A percentile compares a stretch with the other conserved stretches of the same genome.
phyloP scores from a whole-genome alignment of 2,329 filamentous ascomycete species.

The Phaeosphaeria sp. region DNA sequence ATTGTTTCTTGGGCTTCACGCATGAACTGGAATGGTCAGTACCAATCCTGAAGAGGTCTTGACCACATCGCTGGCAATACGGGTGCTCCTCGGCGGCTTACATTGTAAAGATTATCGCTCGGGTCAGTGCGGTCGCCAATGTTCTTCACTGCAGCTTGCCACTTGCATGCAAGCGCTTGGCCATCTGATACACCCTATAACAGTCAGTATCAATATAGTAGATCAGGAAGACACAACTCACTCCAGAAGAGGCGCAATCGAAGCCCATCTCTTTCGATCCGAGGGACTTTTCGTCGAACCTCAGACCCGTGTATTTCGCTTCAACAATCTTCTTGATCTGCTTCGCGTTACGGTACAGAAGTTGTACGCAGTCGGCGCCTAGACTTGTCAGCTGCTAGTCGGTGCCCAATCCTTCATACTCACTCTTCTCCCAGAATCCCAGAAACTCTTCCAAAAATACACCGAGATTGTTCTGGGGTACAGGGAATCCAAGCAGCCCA shows the following conservation, averaged over 20 bases:
- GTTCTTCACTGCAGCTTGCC: conserved; percentile 54
- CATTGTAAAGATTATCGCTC: not conserved
- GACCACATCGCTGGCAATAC: not conserved
- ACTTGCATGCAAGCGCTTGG: conserved; percentile 69
- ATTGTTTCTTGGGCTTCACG: conserved; percentile 77
- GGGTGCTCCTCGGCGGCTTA: not conserved
- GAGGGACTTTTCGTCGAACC: conserved; percentile 50
- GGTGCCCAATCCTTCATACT: conserved; percentile 52
- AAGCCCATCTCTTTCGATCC: conserved; percentile 12
- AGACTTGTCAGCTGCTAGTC: conserved; percentile 31
- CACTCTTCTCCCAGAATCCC: conserved; percentile 74
- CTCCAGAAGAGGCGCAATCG: conserved; percentile 14
- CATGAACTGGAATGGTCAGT: conserved; percentile 62
- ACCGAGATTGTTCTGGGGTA: conserved; percentile 89
- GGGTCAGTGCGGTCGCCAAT: conserved; percentile 40
- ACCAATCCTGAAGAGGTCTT: not conserved
- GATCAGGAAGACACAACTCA: conserved; percentile 1
- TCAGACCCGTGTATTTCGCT: conserved; percentile 70
- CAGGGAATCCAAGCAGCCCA: conserved; percentile 83
- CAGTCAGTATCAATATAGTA: conserved; percentile 1
- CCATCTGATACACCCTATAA: conserved; percentile 24
- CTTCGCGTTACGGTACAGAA: conserved; percentile 78
- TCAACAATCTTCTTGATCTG: conserved; percentile 81
- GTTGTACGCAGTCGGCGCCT: conserved; percentile 64
- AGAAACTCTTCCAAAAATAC: conserved; percentile 83